Evolutionary conservation across 2,329 filamentous ascomycete species (phyloP).

Genomic region (Huntiella omanensis): DNA sequence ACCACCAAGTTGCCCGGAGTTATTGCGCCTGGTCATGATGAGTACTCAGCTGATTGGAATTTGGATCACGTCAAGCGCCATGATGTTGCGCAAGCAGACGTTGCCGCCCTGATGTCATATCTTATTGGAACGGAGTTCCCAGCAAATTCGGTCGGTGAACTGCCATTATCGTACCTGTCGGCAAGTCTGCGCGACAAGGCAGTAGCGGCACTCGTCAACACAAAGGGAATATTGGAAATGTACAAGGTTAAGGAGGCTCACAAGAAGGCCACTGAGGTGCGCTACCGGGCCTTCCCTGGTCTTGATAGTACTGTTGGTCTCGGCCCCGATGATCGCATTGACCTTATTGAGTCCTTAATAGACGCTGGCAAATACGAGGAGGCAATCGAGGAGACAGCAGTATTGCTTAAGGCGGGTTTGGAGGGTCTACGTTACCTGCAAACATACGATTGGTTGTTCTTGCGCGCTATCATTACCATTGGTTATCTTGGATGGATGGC

Average conservation of each 20-base stretch:
- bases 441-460: slow-evolving; percentile 95
- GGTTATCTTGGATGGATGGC: slow-evolving; percentile 94
- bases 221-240: slow-evolving; percentile 79
- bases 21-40: slow-evolving; percentile 66
- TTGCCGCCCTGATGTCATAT: slow-evolving; percentile 91
- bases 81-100: slow-evolving; percentile 84
- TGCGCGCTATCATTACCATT: slow-evolving; percentile 69
- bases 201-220: slow-evolving; percentile 66
- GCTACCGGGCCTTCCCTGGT: slow-evolving; percentile 56
- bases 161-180: slow-evolving; percentile 67
- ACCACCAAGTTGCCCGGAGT: slow-evolving; percentile 25
- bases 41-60: slow-evolving; percentile 78
- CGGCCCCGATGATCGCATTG: slow-evolving; percentile 47
- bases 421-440: slow-evolving; percentile 83
- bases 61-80: slow-evolving; percentile 65
- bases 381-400: slow-evolving; percentile 60
- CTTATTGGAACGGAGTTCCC: slow-evolving; percentile 75
- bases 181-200: slow-evolving; percentile 60
- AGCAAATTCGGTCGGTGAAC: slow-evolving; percentile 86
- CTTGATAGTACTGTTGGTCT: slow-evolving; percentile 41
- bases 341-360: slow-evolving; percentile 50
- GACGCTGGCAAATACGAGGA: slow-evolving; percentile 46
- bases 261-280: slow-evolving; percentile 57
- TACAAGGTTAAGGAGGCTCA: slow-evolving; percentile 82
- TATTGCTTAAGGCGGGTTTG: slow-evolving; percentile 57